A percentile compares a stretch with the other conserved stretches of the same genome.
Conservation (phyloP, 306 rosid genomes). For the Acacia crassicarpa region DNA sequence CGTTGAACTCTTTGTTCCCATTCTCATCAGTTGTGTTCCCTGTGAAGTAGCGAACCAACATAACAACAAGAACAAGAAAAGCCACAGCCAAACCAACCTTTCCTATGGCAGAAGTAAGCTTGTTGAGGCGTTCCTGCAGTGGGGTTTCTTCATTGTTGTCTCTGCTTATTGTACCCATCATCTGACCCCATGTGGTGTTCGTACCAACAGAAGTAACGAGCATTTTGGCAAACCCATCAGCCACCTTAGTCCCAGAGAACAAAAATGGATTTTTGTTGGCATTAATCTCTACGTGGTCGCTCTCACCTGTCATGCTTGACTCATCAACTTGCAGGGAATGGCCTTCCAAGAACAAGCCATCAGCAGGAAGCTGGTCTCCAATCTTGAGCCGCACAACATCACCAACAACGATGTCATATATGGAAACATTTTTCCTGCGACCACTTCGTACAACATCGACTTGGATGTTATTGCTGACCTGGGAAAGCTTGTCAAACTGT, state of each 20-base stretch:
- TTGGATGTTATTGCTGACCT: constrained; percentile 14
- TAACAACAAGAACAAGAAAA: constrained; percentile 28
- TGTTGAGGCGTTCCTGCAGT: background rate
- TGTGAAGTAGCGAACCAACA: constrained; percentile 18
- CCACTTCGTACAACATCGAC: constrained; percentile 40
- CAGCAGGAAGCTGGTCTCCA: background rate
- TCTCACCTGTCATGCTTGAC: constrained; percentile 5
- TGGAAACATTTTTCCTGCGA: constrained; percentile 6
- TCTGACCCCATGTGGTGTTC: background rate
- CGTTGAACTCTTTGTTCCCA: constrained; percentile 22
- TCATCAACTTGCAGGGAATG: constrained; percentile 1
- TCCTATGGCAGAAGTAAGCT: constrained; percentile 25
- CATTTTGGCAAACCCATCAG: background rate
- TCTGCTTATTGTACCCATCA: background rate
- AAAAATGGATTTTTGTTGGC: background rate
- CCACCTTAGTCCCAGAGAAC: background rate
- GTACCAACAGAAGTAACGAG: background rate
- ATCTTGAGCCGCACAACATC: constrained; percentile 33
- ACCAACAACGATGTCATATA: constrained; percentile 43
- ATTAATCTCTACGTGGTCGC: background rate
- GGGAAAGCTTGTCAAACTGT: constrained; percentile 30
- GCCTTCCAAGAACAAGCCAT: background rate
- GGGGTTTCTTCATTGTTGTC: background rate
- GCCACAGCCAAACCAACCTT: constrained; percentile 41
- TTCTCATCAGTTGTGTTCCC: constrained; percentile 19